Base-by-base conservation (phyloP, 2,329 filamentous ascomycete species). In the Rhinocladiella mackenziei region DNA sequence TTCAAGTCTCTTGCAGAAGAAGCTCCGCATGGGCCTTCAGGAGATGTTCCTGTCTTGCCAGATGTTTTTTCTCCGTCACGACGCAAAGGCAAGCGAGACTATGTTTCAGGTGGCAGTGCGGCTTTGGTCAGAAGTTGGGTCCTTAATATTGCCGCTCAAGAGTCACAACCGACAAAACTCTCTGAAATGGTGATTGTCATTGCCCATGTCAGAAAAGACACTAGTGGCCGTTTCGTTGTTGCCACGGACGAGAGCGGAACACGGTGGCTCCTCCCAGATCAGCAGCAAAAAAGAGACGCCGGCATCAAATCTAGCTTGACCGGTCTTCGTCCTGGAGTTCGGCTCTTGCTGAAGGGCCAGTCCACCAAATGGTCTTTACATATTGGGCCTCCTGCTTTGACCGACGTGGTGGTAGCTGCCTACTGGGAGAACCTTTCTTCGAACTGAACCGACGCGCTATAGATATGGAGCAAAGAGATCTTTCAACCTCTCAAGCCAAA, bases 21-120 rank as follows among this genome's bases (percentile, higher is more conserved):
- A 6, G 19, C 14, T 10, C 30, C 20, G 2, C 36, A n/a, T 5
- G 33, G 7, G 20, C 34, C 37, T 5, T 10, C 20, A 8, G 38
- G 25, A 32, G 39, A 18, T 31, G 43, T 17, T 11, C 20, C 43
- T 18, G 39, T 43, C 1, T 33, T 57, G 9, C 55, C 55, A 2
- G 55, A 57, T 38, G 39, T 50, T 6, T 57, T 57, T 40, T 54
- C 55, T n/a, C 55, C 55, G 2, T 56, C 55, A 10, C 39, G 47
- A 14, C 48, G 48, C 19, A 50, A 48, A 29, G 49, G 55, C 19
- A 53, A 47, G 29, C 41, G 33, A 26, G 53, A 52, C 11, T 57
- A 56, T 32, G 26, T 57, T 18, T 31, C 39, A 20, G 51, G 48
- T 14, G 51, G 55, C 9, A 43, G 42, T 15, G 55, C 55, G 18